Percentiles rank a stretch among this genome's conserved stretches.
phyloP scores from a whole-genome alignment of 495 filamentous ascomycete genomes.

The Neurospora sp. region DNA sequence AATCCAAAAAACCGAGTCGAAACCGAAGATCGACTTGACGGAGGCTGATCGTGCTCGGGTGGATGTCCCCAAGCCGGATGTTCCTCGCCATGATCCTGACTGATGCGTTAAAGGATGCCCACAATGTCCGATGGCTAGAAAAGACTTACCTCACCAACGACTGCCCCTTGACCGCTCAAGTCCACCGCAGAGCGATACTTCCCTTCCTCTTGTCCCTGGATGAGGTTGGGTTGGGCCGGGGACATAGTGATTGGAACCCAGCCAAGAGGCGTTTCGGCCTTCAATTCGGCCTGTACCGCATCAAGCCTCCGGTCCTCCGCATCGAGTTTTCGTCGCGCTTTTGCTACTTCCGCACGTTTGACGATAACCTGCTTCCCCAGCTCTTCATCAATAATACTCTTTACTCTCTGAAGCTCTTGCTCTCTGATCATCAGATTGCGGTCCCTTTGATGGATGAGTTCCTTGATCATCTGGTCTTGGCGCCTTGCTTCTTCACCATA shows the following conservation, averaged over 20 bases:
- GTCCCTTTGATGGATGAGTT: not conserved
- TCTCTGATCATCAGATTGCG: not conserved
- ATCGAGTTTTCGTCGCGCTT: not conserved
- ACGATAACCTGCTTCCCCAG: not conserved
- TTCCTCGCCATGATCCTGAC: not conserved
- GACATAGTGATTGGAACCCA: not conserved
- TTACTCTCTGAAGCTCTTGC: not conserved
- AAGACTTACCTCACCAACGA: not conserved
- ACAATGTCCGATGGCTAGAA: not conserved
- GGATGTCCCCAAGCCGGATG: not conserved
- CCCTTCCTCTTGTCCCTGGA: not conserved
- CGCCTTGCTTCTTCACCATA: not conserved
- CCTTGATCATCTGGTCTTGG: not conserved
- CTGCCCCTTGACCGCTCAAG: not conserved
- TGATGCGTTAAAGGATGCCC: not conserved
- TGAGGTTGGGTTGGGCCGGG: not conserved
- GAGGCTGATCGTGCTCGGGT: not conserved
- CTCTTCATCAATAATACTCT: not conserved
- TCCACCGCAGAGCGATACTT: not conserved
- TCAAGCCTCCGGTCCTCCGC: not conserved
- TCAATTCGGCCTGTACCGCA: not conserved
- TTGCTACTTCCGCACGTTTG: not conserved
- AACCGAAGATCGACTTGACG: not conserved
- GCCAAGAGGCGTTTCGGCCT: not conserved
- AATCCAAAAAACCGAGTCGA: not conserved